Conservation (phyloP, 306 rosid genomes). For the Prunus persica region DNA sequence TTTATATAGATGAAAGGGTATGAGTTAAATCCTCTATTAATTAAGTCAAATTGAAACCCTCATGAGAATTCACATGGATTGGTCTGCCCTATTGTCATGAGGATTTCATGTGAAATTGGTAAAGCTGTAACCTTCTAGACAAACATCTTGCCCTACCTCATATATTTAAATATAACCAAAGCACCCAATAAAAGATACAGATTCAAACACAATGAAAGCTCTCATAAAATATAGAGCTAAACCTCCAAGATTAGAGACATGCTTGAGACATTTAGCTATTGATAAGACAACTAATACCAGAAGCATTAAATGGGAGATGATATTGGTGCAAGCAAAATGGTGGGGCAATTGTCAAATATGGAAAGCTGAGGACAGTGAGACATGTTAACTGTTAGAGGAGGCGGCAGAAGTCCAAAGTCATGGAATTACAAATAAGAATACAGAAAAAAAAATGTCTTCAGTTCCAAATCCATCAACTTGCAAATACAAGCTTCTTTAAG, state of each 20-base stretch:
- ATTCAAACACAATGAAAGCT: neutral
- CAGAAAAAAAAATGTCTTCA: neutral
- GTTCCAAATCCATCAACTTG: constrained; percentile 1
- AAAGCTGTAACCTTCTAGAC: neutral
- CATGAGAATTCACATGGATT: constrained; percentile 30
- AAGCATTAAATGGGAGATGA: neutral
- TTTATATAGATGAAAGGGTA: constrained; percentile 29
- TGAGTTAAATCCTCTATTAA: neutral
- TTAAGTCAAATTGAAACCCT: neutral
- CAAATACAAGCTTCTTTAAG: neutral
- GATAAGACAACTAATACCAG: neutral
- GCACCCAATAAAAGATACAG: neutral
- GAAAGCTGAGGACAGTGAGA: neutral
- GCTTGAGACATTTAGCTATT: constrained; percentile 14
- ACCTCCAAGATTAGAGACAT: neutral
- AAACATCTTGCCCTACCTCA: constrained; percentile 9
- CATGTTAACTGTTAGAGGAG: neutral
- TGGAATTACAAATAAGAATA: neutral
- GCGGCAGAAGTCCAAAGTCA: neutral
- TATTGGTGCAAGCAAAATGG: neutral
- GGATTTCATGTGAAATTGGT: neutral
- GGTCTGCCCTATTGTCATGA: constrained; percentile 16
- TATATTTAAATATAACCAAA: neutral
- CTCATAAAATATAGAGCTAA: neutral
- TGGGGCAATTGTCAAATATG: neutral